These are phyloP conservation scores for Epipyxis sp. DNA, from an alignment of 108 stramenopile genomes.

Conservation along the genomic window DNA sequence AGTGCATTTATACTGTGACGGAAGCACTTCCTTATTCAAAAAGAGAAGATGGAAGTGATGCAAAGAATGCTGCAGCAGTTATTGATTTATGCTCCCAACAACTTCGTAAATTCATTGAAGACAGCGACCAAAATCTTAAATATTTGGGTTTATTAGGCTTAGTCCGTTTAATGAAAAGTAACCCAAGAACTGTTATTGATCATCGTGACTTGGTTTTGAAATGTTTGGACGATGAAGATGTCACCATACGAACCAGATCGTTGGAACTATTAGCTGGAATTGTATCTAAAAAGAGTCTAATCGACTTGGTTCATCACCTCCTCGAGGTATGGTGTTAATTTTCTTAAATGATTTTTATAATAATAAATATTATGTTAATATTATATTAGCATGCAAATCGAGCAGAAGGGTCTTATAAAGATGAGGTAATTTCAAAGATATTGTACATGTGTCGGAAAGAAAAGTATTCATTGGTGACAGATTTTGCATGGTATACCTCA, in stretches of 20 bases:
- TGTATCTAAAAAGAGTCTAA: constrained; percentile 84
- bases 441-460: constrained; percentile 79
- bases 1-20: constrained; percentile 90
- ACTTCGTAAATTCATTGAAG: constrained; percentile 81
- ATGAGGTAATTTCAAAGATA: constrained; percentile 88
- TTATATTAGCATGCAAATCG: constrained; percentile 80
- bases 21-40: constrained; percentile 85
- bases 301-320: constrained; percentile 85
- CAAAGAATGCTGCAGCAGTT: constrained; percentile 76
- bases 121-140: constrained; percentile 96
- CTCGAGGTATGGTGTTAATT: too few relatives aligned
- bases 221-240: constrained; percentile 93
- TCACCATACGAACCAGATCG: constrained; percentile 91
- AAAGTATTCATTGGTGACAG: constrained; percentile 79
- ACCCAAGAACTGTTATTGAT: constrained; percentile 79
- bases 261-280: constrained; percentile 88
- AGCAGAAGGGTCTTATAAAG: constrained; percentile 81
- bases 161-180: constrained; percentile 76
- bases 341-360: too few relatives aligned
- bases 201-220: constrained; percentile 81
- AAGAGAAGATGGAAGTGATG: constrained; percentile 83
- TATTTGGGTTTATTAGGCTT: constrained; percentile 96
- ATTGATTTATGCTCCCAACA: constrained; percentile 81
- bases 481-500: constrained; percentile 92
- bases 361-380: too few relatives aligned